These are phyloP conservation scores for Posidonia australis DNA, from an alignment of 106 monocot genomes.

Conservation along the genomic window DNA sequence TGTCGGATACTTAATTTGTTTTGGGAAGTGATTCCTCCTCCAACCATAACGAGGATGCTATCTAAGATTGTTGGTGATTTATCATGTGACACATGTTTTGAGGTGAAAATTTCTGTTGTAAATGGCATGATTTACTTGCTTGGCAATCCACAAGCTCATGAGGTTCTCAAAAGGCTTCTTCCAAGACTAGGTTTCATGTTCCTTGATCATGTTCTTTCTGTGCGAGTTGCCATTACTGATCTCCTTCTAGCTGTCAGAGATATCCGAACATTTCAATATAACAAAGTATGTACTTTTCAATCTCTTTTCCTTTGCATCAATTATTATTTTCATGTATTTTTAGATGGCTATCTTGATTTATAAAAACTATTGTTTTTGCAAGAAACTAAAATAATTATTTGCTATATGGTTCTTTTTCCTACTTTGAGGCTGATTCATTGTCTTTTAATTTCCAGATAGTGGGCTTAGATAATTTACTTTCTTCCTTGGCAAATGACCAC, in stretches of 20 bases:
- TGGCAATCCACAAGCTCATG: constrained; percentile 82
- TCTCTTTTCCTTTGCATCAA: neutral
- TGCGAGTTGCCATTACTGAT: constrained; percentile 55
- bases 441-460: constrained; percentile 48
- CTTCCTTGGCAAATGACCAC: constrained; percentile 74
- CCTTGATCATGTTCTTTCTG: constrained; percentile 59
- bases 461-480: constrained; percentile 50
- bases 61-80: constrained; percentile 60
- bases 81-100: constrained; percentile 55
- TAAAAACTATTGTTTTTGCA: no score
- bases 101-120: constrained; percentile 61
- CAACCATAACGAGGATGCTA: constrained; percentile 60
- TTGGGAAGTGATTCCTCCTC: constrained; percentile 96
- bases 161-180: constrained; percentile 83
- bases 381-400: neutral
- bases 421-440: neutral
- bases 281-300: constrained; percentile 42
- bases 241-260: constrained; percentile 68
- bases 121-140: constrained; percentile 80
- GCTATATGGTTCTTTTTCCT: neutral
- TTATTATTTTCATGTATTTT: neutral
- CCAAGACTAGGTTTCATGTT: constrained; percentile 58
- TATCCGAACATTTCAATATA: constrained; percentile 57
- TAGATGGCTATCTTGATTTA: neutral
- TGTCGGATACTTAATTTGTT: constrained; percentile 81